Percentiles rank a stretch among this genome's conserved stretches.
Conservation (phyloP, 2,329 filamentous ascomycete genomes). For the Fusarium redolens region DNA sequence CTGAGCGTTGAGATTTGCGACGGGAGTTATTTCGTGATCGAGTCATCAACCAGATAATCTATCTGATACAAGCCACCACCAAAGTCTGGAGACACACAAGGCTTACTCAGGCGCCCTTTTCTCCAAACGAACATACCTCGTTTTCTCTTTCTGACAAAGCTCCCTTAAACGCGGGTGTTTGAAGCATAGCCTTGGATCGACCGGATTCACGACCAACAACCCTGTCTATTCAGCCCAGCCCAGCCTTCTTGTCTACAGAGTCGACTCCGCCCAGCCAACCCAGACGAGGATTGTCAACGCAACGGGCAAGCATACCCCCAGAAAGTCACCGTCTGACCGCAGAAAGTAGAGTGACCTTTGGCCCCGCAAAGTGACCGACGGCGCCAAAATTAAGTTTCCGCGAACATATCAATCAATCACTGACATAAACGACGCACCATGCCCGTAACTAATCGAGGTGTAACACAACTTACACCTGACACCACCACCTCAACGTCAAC, state of each 20-base stretch:
- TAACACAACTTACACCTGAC: constrained; percentile 47
- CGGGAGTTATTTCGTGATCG: constrained; percentile 14
- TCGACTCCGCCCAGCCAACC: constrained; percentile 46
- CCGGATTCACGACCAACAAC: constrained; percentile 37
- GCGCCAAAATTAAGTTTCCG: constrained; percentile 48
- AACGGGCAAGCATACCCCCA: constrained; percentile 46
- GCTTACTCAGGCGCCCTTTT: constrained; percentile 29
- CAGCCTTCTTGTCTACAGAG: constrained; percentile 39
- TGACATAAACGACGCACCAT: constrained; percentile 43
- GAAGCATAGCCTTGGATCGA: constrained; percentile 13
- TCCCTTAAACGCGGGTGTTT: constrained; percentile 27
- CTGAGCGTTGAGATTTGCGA: constrained; percentile 8
- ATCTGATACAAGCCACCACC: constrained; percentile 38
- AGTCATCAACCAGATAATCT: constrained; percentile 24
- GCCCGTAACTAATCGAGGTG: constrained; percentile 49
- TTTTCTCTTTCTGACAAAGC: constrained; percentile 14
- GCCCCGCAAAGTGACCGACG: constrained; percentile 48
- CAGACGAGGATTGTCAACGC: constrained; percentile 44
- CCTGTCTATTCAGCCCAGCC: constrained; percentile 42
- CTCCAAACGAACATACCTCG: constrained; percentile 13
- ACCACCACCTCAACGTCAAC: constrained; percentile 40
- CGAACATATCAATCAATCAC: constrained; percentile 42
- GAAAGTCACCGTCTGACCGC: constrained; percentile 49
- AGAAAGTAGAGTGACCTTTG: constrained; percentile 49
- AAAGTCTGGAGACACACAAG: constrained; percentile 9